Base-by-base conservation (phyloP, 352 stramenopile genomes). In the Pseudoperonospora humuli region DNA sequence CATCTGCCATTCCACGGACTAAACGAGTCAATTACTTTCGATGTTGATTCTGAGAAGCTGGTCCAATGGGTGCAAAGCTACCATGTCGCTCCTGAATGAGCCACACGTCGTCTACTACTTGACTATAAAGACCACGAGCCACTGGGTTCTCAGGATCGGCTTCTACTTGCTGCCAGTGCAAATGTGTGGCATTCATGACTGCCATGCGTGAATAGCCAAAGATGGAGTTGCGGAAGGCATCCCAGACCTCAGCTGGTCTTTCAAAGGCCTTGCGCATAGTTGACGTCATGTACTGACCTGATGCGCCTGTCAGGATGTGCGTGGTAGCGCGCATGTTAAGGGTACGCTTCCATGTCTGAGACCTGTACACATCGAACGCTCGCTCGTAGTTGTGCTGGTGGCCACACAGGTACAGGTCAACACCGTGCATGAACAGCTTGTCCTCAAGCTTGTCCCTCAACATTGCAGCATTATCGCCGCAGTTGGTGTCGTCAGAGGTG, bases 381-480 rank as follows among this genome's bases (percentile, higher is more conserved):
- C 85, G 74, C 50, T 95, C 84, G 61, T 94, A 95, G 62, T 95
- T 95, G 73, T 95, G 85, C 50, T 93, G 80, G 59, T 95, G 85
- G 7, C 84, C 84, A 32, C 79, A 91, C 15, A 95, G 57, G 63
- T 93, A 95, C 20, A 95, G 54, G 39, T 95, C 84, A 11, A 95
- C 84, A 28, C 80, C 80, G 40, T 87, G 52, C 14, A 65, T 38
- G 50, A 82, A 90, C 35, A 94, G 86, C 18, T 91, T 52, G 17
- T 92, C 70, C 40, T 95, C 82, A 27, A 95, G 67, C 7, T 63
- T 67, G 21, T 68, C 54, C 1, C 78, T 70, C 39, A 93, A 48
- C 50, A 80, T 65, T 3, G 61, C 52, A 14, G 77, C 76, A 14
- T 84, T 83, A 14, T 69, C 57, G 18, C 75, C 81, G 39, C 71